Conservation (phyloP, 495 filamentous ascomycete species). For the Neurospora sp. region DNA sequence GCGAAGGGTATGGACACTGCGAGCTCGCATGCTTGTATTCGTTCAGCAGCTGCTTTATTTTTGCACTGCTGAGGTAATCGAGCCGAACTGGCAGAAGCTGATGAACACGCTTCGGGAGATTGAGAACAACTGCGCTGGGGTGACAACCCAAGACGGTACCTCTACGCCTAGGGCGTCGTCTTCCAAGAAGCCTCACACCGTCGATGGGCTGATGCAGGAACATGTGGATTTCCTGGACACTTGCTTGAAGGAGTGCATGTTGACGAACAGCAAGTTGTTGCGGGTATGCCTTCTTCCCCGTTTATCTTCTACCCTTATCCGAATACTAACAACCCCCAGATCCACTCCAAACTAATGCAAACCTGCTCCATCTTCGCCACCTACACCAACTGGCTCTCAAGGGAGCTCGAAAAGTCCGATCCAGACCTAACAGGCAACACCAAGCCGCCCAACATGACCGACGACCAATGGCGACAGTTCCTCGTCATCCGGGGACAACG, state of each 20-base stretch:
- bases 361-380: conserved; percentile 87
- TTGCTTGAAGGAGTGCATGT: conserved; percentile 97
- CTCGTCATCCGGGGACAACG: conserved; percentile 21
- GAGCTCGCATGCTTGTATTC: conserved; percentile 91
- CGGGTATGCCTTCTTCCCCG: conserved; percentile 47
- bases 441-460: conserved; percentile 42
- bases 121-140: conserved; percentile 41
- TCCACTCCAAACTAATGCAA: conserved; percentile 88
- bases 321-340: conserved; percentile 38
- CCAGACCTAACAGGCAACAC: conserved; percentile 52
- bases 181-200: conserved; percentile 47
- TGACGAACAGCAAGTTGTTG: conserved; percentile 88
- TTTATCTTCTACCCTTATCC: background rate
- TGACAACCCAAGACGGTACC: conserved; percentile 12
- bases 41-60: conserved; percentile 95
- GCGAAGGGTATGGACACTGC: conserved; percentile 78
- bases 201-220: conserved; percentile 97
- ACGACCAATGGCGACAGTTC: conserved; percentile 42
- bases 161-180: conserved; percentile 11
- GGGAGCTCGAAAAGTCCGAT: conserved; percentile 68
- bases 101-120: conserved; percentile 71
- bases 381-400: conserved; percentile 70
- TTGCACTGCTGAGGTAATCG: conserved; percentile 92
- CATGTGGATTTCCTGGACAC: conserved; percentile 98
- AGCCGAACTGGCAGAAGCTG: conserved; percentile 90